Percentiles rank a stretch among this genome's conserved stretches.
These are phyloP conservation scores for Emericellopsis cladophorae DNA, from an alignment of 2,329 filamentous ascomycete species.

Conservation along the genomic window DNA sequence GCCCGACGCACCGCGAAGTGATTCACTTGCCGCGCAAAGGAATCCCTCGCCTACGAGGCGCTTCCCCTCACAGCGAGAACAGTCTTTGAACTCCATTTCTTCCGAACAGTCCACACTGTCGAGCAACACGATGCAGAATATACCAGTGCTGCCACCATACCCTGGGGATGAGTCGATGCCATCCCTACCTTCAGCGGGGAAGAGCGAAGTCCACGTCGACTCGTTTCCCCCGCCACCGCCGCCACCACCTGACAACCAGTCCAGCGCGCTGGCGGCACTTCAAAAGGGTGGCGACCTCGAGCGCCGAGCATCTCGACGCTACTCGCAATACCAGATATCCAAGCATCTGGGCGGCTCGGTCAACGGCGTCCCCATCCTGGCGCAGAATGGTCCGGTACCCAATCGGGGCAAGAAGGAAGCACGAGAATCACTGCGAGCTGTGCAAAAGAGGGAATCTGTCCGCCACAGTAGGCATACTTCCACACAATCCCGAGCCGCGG, in stretches of 20 bases:
- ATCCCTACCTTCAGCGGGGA: conserved; percentile 21
- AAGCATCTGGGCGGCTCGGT: conserved; percentile 77
- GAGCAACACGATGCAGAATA: conserved; percentile 64
- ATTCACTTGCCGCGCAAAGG: conserved; percentile 9
- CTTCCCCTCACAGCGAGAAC: conserved; percentile 34
- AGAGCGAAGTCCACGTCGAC: conserved; percentile 42
- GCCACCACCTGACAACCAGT: conserved; percentile 59
- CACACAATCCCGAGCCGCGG: conserved; percentile 24
- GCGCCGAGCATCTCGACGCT: conserved; percentile 79
- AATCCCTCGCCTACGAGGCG: conserved; percentile 33
- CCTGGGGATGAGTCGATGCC: conserved; percentile 45
- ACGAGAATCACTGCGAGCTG: conserved; percentile 68
- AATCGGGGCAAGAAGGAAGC: conserved; percentile 62
- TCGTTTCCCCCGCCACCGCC: conserved; percentile 59
- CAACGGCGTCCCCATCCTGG: conserved; percentile 76
- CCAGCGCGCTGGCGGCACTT: conserved; percentile 80
- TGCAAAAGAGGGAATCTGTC: conserved; percentile 39
- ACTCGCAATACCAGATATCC: conserved; percentile 93
- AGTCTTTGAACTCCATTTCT: conserved; percentile 32
- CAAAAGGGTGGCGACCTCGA: conserved; percentile 90
- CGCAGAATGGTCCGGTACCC: conserved; percentile 72
- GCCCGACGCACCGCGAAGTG: conserved; percentile 18
- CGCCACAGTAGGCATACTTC: conserved; percentile 36
- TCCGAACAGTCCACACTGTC: conserved; percentile 57
- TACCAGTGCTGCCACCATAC: conserved; percentile 63